Evolutionary conservation across 148 eudicot genomes (phyloP).

Genomic region (Limonium bicolor): DNA sequence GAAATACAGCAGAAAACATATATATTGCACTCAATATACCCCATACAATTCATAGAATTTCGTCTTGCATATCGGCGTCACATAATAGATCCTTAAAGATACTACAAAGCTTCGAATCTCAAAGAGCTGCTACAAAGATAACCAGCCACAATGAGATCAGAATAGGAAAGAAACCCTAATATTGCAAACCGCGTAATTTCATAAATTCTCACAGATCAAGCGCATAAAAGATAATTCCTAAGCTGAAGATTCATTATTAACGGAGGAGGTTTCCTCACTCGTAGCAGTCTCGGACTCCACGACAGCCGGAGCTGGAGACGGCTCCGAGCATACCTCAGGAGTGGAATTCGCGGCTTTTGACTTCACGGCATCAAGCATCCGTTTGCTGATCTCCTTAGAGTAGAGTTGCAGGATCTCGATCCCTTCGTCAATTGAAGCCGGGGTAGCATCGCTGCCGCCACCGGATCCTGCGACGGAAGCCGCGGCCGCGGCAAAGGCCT

Average conservation of each 20-base stretch:
- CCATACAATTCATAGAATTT: too few relatives aligned
- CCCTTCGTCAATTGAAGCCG: conserved; percentile 31
- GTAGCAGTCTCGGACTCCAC: conserved; percentile 3
- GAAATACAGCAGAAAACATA: too few relatives aligned
- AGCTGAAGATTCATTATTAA: conserved; percentile 14
- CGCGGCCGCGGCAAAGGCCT: conserved; percentile 38
- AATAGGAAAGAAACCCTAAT: background rate
- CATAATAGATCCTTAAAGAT: too few relatives aligned
- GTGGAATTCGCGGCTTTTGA: conserved; percentile 25
- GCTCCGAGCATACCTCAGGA: background rate
- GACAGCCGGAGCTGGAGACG: conserved; percentile 1
- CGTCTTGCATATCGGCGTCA: too few relatives aligned
- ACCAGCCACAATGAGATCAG: too few relatives aligned
- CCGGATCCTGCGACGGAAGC: conserved; percentile 6
- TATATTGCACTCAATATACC: too few relatives aligned
- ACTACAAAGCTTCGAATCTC: too few relatives aligned
- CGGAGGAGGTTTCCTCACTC: conserved; percentile 16
- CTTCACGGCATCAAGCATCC: conserved; percentile 64
- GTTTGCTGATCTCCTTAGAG: conserved; percentile 74
- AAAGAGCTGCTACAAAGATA: too few relatives aligned
- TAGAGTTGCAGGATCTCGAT: conserved; percentile 71
- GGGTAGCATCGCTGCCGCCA: conserved; percentile 14
- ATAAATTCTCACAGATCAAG: background rate
- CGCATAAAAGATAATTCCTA: conserved; percentile 10
- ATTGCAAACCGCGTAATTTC: background rate